These are phyloP conservation scores for Trebouxia sp. DNA, from an alignment of 139 green algal species.

Conservation along the genomic window DNA sequence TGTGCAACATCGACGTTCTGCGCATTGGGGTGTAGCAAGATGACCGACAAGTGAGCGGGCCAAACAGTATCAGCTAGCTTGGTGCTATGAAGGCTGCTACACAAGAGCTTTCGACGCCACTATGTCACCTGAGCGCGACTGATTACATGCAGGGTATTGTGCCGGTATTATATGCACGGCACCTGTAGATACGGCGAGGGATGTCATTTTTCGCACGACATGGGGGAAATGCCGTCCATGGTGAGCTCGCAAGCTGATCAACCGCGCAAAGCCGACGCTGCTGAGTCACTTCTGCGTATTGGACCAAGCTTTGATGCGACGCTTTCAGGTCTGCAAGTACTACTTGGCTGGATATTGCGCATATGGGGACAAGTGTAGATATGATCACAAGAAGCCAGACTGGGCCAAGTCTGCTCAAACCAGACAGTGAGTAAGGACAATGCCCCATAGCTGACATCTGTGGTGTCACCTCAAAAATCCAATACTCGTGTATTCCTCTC, in stretches of 20 bases:
- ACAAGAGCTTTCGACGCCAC: no score
- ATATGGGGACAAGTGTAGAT: slow-evolving; percentile 61
- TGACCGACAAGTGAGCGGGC: slow-evolving; percentile 2
- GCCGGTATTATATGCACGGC: slow-evolving; percentile 49
- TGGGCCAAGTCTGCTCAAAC: neutral
- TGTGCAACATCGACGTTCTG: no score
- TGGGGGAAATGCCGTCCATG: slow-evolving; percentile 33
- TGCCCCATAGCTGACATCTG: neutral
- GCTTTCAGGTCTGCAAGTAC: slow-evolving; percentile 61
- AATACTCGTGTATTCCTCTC: no score
- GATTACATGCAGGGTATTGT: slow-evolving; percentile 35
- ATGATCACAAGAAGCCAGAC: slow-evolving; percentile 39
- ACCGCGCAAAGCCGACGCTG: neutral
- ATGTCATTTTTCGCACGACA: slow-evolving; percentile 52
- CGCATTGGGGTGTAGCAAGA: no score
- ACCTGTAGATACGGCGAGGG: slow-evolving; percentile 36
- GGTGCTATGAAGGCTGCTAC: no score
- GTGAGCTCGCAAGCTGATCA: slow-evolving; percentile 32
- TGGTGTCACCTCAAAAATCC: no score
- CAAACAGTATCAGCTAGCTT: no score
- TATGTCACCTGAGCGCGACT: no score
- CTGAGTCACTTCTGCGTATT: neutral
- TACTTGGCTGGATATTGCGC: slow-evolving; percentile 61
- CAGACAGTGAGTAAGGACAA: slow-evolving; percentile 9
- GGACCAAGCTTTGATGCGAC: neutral